Base-by-base conservation (phyloP, 2,329 filamentous ascomycete species). In the Dactylella cylindrospora region DNA sequence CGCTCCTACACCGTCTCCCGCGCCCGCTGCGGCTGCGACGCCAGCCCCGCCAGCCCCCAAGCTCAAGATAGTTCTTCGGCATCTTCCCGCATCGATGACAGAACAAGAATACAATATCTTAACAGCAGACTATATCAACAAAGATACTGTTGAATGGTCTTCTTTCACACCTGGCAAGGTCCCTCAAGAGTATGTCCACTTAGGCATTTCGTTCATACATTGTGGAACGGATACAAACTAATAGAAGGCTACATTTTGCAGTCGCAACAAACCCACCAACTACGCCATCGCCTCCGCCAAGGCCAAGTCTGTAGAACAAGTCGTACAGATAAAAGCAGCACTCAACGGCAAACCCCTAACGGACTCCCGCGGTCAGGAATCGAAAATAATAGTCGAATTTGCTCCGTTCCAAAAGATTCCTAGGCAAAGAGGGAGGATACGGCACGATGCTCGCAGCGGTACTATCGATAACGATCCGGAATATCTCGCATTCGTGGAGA, bases 391-490 rank as follows among this genome's bases (percentile, higher is more conserved):
- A 3, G 77, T 96, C 41, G 90, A 95, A 70, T 88, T 88, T 69
- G 83, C 90, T 13, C 81, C 86, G 0, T 95, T 90, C 74, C 88
- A 88, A 67, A 90, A 90, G 69, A 81, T 89, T 1, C 89, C 91
- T 1, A 82, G 81, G 59, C 66, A 59, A 22, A 44, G 25, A 29
- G 81, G 79, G 28, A 88, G 88, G 71, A 81, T 82, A 43, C 84
- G 89, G 26, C 81, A 83, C 49, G 93, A 98, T 76, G 83, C 84
- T 47, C 84, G 90, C 10, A 88, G 95, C 72, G 93, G 91, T 47
- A 95, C 90, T 2, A 97, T 98, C 67, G 93, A 98, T 69, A 90
- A 95, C 71, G 93, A 98, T 70, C 84, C 88, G 0, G 93, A 97
- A 68, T 98, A 96, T 69, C 94, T 96, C 76, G 83, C 84, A 20